These are phyloP conservation scores for Coleophoma crateriformis DNA, from an alignment of 2,329 filamentous ascomycete species.

Conservation along the genomic window DNA sequence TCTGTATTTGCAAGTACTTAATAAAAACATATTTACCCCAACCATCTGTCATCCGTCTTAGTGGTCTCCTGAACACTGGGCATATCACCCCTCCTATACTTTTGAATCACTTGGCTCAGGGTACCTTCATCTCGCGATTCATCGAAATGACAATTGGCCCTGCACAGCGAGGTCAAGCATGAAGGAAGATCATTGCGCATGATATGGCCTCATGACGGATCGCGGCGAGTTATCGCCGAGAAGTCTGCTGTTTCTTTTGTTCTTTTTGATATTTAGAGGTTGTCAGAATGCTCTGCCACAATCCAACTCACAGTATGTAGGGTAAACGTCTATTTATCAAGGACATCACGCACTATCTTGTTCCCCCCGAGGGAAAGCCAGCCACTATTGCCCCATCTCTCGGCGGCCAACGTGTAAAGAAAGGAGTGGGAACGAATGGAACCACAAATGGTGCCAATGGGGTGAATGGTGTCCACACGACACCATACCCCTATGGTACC, in stretches of 20 bases:
- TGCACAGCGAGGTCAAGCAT: too few relatives aligned
- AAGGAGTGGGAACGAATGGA: conserved; percentile 24
- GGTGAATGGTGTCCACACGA: conserved; percentile 18
- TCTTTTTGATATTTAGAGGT: too few relatives aligned
- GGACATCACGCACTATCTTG: conserved; percentile 90
- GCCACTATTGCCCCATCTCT: conserved; percentile 77
- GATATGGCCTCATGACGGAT: too few relatives aligned
- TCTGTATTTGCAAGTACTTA: too few relatives aligned
- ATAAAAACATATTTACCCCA: too few relatives aligned
- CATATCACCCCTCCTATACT: too few relatives aligned
- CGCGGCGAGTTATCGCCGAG: too few relatives aligned
- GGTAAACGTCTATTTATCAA: conserved; percentile 96
- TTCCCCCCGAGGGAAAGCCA: conserved; percentile 65
- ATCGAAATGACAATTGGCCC: too few relatives aligned
- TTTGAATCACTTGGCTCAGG: too few relatives aligned
- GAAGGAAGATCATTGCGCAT: too few relatives aligned
- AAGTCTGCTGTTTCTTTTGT: too few relatives aligned
- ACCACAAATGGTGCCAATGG: conserved; percentile 23
- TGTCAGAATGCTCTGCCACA: background rate
- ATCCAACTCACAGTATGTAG: conserved; percentile 46
- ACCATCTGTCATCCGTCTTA: conserved; percentile 1
- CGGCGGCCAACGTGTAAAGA: conserved; percentile 21
- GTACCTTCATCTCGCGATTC: too few relatives aligned
- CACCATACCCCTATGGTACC: conserved; percentile 54
- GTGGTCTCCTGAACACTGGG: background rate